These are phyloP conservation scores for Debaryomyces singareniensis DNA, from an alignment of 1,139 yeast species.

Conservation along the genomic window DNA sequence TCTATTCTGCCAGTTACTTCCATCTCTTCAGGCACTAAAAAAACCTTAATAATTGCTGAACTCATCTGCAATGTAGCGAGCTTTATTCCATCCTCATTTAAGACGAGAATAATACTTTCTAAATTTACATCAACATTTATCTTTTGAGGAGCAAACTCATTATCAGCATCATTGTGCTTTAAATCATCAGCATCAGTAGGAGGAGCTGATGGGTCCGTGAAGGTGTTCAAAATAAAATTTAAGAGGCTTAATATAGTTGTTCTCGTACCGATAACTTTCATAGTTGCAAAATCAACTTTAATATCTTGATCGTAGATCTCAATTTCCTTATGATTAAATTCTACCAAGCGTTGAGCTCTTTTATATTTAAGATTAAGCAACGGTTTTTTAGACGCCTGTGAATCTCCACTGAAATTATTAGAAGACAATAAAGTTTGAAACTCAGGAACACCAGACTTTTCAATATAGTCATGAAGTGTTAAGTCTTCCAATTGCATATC, in stretches of 20 bases:
- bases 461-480: constrained; percentile 70
- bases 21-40: constrained; percentile 72
- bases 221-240: constrained; percentile 80
- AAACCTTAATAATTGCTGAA: constrained; percentile 62
- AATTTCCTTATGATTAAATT: constrained; percentile 47
- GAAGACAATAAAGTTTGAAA: constrained; percentile 70
- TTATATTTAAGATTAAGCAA: constrained; percentile 59
- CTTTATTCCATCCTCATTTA: constrained; percentile 80
- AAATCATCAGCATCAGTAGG: constrained; percentile 62
- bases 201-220: constrained; percentile 72
- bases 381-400: constrained; percentile 27
- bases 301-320: constrained; percentile 78
- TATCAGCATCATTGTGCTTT: constrained; percentile 55
- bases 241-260: constrained; percentile 71
- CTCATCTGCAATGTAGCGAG: constrained; percentile 75
- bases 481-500: constrained; percentile 61
- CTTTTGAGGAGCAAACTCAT: constrained; percentile 60
- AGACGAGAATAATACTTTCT: constrained; percentile 66
- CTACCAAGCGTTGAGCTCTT: constrained; percentile 57
- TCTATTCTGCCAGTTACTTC: constrained; percentile 74
- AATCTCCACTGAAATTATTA: constrained; percentile 34
- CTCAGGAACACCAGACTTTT: constrained; percentile 54
- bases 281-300: constrained; percentile 70
- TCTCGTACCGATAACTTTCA: constrained; percentile 70
- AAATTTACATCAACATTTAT: constrained; percentile 64